Base-by-base conservation (phyloP, 2,329 filamentous ascomycete genomes). In the Bipolaris bicolor region DNA sequence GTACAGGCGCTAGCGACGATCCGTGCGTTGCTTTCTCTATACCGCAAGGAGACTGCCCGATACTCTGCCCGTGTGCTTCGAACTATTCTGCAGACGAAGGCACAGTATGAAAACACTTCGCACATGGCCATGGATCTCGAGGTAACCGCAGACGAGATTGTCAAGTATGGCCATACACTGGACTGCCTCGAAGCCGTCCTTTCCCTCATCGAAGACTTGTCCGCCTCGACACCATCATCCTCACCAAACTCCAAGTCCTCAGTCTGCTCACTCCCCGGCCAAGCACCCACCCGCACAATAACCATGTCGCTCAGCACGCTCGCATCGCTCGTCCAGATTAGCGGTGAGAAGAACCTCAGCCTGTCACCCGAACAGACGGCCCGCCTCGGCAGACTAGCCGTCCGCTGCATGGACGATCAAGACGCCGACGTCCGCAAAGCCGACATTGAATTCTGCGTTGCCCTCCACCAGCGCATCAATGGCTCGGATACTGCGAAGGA, bases 371-470 rank as follows among this genome's bases (percentile, higher is more conserved):
- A 73, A 31, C 76, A 78, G 52, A 77, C 73, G 1, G 64, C 71
- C 6, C 70, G 74, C n/a, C 64, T 79, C 7, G 77, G 76, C 33
- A 71, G 65, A 26, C 59, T 77, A n/a, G 77, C 77, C 4, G 75
- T 79, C 7, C 64, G 67, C 26, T 75, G 69, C 57, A 65, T 77
- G 61, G 69, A 76, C 33, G 75, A 77, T 44, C 69, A 70, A 18
- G 76, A 80, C 43, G 72, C 76, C 13, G 76, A 79, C 55, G 75
- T 79, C 2, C 65, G 77, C 39, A 90, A 91, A 82, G 90, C 90
- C 59, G 88, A 90, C n/a, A 88, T 92, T 44, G 87, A 91, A 71
- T 81, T 92, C n/a, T 92, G 90, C 66, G 87, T 92, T 24, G 86
- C 88, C 57, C 77, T 92, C 59, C 89, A 92, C 71, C 80, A 82